phyloP scores from a whole-genome alignment of 306 rosid species.

The Castanea mollissima region DNA sequence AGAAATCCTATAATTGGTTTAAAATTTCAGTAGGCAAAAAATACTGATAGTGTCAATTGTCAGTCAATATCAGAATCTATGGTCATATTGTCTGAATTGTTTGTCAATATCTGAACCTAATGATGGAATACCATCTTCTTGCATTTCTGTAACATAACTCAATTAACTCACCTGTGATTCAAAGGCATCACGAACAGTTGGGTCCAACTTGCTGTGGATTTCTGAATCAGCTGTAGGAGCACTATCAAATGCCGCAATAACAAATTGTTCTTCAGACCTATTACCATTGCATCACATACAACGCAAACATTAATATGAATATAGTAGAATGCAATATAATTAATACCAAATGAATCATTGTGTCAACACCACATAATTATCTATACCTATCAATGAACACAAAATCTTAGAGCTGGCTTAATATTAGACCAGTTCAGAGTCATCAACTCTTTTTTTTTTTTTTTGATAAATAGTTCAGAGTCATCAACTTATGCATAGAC shows the following conservation, averaged over 20 bases:
- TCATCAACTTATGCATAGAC: background rate
- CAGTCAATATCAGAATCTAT: too few species aligned
- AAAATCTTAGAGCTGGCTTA: background rate
- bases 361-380: background rate
- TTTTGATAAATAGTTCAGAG: too few species aligned
- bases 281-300: conserved; percentile 25
- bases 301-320: conserved; percentile 17
- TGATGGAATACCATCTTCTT: too few species aligned
- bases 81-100: too few species aligned
- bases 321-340: conserved; percentile 1
- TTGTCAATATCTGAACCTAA: too few species aligned
- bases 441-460: too few species aligned
- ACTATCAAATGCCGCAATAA: conserved; percentile 79
- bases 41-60: too few species aligned
- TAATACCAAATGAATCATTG: background rate
- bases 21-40: too few species aligned
- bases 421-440: too few species aligned
- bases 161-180: conserved; percentile 75
- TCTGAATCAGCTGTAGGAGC: conserved; percentile 96
- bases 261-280: conserved; percentile 76
- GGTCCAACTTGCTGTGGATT: conserved; percentile 62
- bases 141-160: background rate
- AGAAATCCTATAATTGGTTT: too few species aligned
- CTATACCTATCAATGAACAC: background rate
- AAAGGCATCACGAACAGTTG: conserved; percentile 61